Evolutionary conservation across 108 stramenopile genomes (phyloP), one percentile per base, ranked within the genome.

Genomic region (Fragilaria crotonensis): DNA sequence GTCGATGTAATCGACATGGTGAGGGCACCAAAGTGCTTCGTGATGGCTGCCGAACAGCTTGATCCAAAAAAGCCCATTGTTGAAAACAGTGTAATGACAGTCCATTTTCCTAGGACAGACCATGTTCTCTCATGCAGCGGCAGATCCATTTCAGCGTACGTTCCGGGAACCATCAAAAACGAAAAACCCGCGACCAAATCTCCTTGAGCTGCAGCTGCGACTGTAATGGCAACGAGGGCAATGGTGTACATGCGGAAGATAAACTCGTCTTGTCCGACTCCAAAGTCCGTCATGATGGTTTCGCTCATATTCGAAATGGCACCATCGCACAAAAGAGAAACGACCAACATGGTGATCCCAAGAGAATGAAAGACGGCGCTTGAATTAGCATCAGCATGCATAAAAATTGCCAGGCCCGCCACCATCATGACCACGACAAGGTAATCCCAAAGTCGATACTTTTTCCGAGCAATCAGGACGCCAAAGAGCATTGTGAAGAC

Each of bases 401-500:
- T 85, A 59, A 94, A 94, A 30, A 94, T 68, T 25, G 69, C 84
- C 36, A 94, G 56, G 23, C 89, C 93, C 2, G 73, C 53, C 0
- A 91, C 89, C 89, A 94, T 94, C 33, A 84, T 59, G 18, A 78
- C 30, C 0, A 94, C 93, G 50, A 91, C 75, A 2, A 69, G 49
- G 53, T 80, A 94, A 68, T 94, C 93, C 20, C 60, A 59, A 5
- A 64, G 18, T 11, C 72, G 60, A 55, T 95, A 90, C 14, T 64
- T 32, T 57, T 89, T 89, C 45, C 73, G 62, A 21, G 78, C 67
- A 5, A 95, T 75, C 2, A 87, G 48, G 11, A 82, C 80, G 14
- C 93, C 93, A 73, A 91, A 91, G 21, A 90, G 57, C 93, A 95
- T 95, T 48, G 93, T 95, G 56, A 89, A 95, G 9, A 95, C 85